These are phyloP conservation scores for Phialophora tarda DNA, from an alignment of 2,329 filamentous ascomycete species.

Conservation along the genomic window DNA sequence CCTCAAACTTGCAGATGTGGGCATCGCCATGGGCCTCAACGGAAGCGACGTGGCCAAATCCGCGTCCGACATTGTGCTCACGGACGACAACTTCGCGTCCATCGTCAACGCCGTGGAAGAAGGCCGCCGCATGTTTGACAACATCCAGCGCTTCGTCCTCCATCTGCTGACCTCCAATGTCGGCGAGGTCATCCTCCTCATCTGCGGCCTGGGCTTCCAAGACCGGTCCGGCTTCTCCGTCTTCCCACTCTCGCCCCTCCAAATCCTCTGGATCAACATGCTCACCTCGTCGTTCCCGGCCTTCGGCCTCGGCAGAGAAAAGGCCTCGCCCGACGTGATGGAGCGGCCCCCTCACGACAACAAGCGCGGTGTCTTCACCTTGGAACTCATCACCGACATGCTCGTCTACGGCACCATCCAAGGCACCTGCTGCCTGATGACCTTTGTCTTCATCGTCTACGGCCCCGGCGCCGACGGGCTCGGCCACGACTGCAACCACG, in stretches of 20 bases:
- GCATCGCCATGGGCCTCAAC: constrained; percentile 85
- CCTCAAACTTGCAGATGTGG: constrained; percentile 79
- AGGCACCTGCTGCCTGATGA: constrained; percentile 55
- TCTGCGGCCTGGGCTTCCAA: constrained; percentile 65
- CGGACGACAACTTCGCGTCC: constrained; percentile 86
- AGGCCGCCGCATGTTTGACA: constrained; percentile 83
- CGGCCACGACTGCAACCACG: constrained; percentile 61
- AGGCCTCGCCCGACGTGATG: constrained; percentile 61
- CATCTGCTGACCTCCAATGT: constrained; percentile 63
- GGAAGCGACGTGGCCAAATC: constrained; percentile 81
- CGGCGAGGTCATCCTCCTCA: constrained; percentile 62
- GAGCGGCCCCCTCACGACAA: constrained; percentile 60
- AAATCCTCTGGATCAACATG: constrained; percentile 70
- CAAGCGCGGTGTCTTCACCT: constrained; percentile 58
- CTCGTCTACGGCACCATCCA: constrained; percentile 58
- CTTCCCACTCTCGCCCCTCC: constrained; percentile 63
- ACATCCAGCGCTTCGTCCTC: constrained; percentile 76
- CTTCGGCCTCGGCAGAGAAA: constrained; percentile 65
- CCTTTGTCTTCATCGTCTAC: constrained; percentile 61
- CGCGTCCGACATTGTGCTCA: constrained; percentile 65
- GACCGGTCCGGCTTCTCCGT: constrained; percentile 59
- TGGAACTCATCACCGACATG: constrained; percentile 61
- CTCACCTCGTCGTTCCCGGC: constrained; percentile 64
- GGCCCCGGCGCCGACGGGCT: constrained; percentile 56
- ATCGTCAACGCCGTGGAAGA: constrained; percentile 84